phyloP scores from a whole-genome alignment of 768 basidiomycete species.

The Suillus plorans region DNA sequence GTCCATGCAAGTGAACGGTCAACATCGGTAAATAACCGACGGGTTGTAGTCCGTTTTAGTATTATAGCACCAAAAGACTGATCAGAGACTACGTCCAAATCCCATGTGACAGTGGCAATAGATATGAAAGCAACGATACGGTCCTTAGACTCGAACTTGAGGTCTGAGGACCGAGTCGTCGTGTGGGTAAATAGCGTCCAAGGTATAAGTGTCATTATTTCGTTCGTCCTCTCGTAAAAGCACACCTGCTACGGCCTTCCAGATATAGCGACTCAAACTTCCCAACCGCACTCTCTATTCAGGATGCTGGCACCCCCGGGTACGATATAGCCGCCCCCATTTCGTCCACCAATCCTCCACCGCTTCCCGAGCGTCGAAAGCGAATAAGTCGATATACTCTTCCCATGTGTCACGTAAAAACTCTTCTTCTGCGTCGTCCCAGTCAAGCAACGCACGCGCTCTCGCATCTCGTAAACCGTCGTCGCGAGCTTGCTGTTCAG shows the following conservation, averaged over 20 bases:
- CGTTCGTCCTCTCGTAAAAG: neutral
- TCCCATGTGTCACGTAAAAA: slow-evolving; percentile 47
- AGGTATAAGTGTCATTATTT: neutral
- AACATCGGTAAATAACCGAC: neutral
- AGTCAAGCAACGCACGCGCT: slow-evolving; percentile 30
- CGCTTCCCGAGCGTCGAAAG: slow-evolving; percentile 49
- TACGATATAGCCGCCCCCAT: slow-evolving; percentile 36
- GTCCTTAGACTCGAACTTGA: neutral
- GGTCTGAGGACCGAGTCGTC: neutral
- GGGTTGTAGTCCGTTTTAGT: neutral
- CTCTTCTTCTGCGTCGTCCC: slow-evolving; percentile 41
- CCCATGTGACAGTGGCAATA: neutral
- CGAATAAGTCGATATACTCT: slow-evolving; percentile 46
- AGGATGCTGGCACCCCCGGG: neutral
- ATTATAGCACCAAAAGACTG: neutral
- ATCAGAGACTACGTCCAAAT: neutral
- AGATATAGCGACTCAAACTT: slow-evolving; percentile 10
- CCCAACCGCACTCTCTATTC: neutral
- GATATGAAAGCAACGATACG: neutral
- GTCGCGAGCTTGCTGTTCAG: slow-evolving; percentile 47
- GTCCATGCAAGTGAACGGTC: neutral
- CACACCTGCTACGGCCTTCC: neutral
- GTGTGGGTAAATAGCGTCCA: neutral
- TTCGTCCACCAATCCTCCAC: slow-evolving; percentile 66
- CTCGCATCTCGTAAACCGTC: slow-evolving; percentile 16